Evolutionary conservation across 225 moss, liverwort and hornwort genomes (phyloP), one percentile per base, ranked within the genome.

Genomic region (Physcomitrium patens): DNA sequence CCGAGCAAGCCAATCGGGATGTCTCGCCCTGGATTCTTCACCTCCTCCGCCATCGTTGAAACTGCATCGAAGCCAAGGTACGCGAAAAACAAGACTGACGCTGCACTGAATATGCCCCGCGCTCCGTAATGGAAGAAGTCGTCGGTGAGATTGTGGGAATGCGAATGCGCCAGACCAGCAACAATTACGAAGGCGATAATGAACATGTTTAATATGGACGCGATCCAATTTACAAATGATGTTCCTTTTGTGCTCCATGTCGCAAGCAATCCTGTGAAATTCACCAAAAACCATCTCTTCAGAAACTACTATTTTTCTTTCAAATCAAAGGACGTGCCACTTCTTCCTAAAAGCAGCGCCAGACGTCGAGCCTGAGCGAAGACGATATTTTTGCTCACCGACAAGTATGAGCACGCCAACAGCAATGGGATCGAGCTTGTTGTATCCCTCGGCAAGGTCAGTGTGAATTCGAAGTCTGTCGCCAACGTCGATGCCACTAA

Each of bases 1-100:
- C 86, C 89, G 1, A 95, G 59, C 8, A 95, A 72, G 1, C 95
- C 95, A 17, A 95, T 91, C 1, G 95, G 95, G 44, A 95, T 93
- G 82, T 95, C 91, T 50, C 91, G 77, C 0, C 77, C 63, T 0
- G 95, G 95, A 42, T 93, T 81, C 27, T 60, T 84, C 0, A 89
- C 91, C 23, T 95, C 95, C 37, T 95, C 95, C 0, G 95, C 95
- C 42, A 87, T 71, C 0, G 85, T 85, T n/a, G 87, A 58, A 9
- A 87, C 85, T 1, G 87, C 80, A 58, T 87, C 87, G 55, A 87
- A 87, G 9, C 87, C 87, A 0, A 87, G 65, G 41, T 82, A 87
- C 0, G 87, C 82, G 24, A 85, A 87, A 72, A 87, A 87, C 17
- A 87, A 48, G 3, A 87, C 85, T 3, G 87, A 87, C 0, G 85